Conservation (phyloP, 495 filamentous ascomycete species). For the Apodospora peruviana region DNA sequence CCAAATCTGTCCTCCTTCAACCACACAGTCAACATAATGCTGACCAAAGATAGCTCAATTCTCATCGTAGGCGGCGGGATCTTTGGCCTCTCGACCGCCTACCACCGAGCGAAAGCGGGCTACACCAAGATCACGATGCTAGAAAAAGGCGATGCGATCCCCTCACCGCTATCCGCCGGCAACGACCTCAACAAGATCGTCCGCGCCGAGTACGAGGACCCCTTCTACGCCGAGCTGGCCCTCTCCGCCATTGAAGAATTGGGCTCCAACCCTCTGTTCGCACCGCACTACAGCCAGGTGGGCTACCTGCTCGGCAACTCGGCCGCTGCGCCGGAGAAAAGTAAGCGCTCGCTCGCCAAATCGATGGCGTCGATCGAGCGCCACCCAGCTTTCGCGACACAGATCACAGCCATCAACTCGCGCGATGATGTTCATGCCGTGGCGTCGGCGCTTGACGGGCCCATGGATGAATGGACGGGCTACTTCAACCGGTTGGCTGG, state of each 20-base stretch:
- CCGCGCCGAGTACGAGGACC: slow-evolving; percentile 49
- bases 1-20: not conserved
- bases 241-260: slow-evolving; percentile 45
- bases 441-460: slow-evolving; percentile 41
- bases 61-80: slow-evolving; percentile 43
- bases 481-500: slow-evolving; percentile 52
- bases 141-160: slow-evolving; percentile 37
- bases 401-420: slow-evolving; percentile 32
- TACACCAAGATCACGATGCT: slow-evolving; percentile 35
- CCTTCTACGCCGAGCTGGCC: slow-evolving; percentile 43
- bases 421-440: slow-evolving; percentile 32
- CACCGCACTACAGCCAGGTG: slow-evolving; percentile 48
- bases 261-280: slow-evolving; percentile 43
- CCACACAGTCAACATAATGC: not conserved
- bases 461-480: slow-evolving; percentile 46
- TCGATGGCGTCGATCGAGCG: slow-evolving; percentile 37
- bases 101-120: slow-evolving; percentile 39
- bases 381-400: slow-evolving; percentile 27
- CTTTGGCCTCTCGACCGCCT: slow-evolving; percentile 46
- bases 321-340: slow-evolving; percentile 40
- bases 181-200: slow-evolving; percentile 54
- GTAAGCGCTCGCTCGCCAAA: slow-evolving; percentile 38
- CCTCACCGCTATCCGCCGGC: slow-evolving; percentile 38
- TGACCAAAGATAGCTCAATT: slow-evolving; percentile 12
- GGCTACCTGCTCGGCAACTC: slow-evolving; percentile 50